phyloP scores from a whole-genome alignment of 352 stramenopile genomes.

The Thalassiosira tumida region DNA sequence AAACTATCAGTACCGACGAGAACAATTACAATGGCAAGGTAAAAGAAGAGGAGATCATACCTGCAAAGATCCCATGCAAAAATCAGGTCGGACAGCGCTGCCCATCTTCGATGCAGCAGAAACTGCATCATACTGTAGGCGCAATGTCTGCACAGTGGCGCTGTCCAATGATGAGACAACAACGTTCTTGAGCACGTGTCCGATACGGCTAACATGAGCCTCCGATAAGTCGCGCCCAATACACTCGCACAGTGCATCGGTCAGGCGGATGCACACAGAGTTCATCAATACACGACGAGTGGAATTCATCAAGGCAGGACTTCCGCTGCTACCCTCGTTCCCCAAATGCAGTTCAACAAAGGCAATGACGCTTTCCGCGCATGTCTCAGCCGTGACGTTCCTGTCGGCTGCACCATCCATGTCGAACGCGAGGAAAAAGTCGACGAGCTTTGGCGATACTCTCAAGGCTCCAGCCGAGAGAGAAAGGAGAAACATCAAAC shows the following conservation, averaged over 20 bases:
- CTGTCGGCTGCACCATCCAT: neutral
- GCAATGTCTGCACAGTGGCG: constrained; percentile 18
- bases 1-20: too few relatives aligned
- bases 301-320: neutral
- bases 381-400: constrained; percentile 3
- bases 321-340: neutral
- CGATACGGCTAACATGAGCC: constrained; percentile 38
- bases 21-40: constrained; percentile 5
- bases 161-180: neutral
- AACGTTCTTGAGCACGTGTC: constrained; percentile 33
- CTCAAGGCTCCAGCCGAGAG: constrained; percentile 59
- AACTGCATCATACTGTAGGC: constrained; percentile 53
- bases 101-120: constrained; percentile 50
- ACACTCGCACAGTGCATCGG: constrained; percentile 14
- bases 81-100: constrained; percentile 37
- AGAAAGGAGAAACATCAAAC: constrained; percentile 43
- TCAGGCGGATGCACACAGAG: constrained; percentile 42
- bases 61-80: constrained; percentile 53
- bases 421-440: constrained; percentile 43
- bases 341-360: constrained; percentile 8
- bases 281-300: constrained; percentile 15
- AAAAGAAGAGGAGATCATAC: constrained; percentile 35
- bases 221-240: constrained; percentile 43
- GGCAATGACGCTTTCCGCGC: constrained; percentile 41
- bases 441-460: constrained; percentile 31